Evolutionary conservation across 2,329 filamentous ascomycete species (phyloP), one percentile per base, ranked within the genome.

Genomic region (Beauveria rudraprayagi): DNA sequence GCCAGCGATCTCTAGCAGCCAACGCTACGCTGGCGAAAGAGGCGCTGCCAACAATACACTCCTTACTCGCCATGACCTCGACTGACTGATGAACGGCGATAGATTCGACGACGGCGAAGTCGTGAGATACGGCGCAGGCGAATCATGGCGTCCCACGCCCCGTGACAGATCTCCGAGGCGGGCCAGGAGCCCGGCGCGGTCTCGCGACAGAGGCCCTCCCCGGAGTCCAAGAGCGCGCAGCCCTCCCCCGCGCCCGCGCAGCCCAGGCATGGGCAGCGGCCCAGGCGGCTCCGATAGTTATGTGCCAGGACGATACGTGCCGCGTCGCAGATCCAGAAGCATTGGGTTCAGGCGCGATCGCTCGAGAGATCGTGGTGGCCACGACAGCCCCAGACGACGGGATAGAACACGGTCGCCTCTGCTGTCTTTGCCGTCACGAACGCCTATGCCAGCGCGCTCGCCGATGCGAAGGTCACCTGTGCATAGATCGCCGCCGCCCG

Each of bases 101-200:
- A 84, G 82, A 69, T 85, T 83, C 67, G 82, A 85, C 65, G 83
- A 85, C 65, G 83, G 83, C 50, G 83, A 85, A 72, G 83, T 85
- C 59, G 80, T 83, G 64, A 77, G 83, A 67, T 85, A 85, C 69
- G 83, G 83, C 56, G 83, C 83, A 14, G 83, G 83, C 62, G 83
- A 85, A 71, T 84, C 82, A 43, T 85, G 83, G 76, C 76, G 83
- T 62, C 83, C 83, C 11, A 84, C 81, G 62, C 83, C 83, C 56
- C 72, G 78, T 8, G 66, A 63, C 26, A 66, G 71, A 62, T 71
- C 65, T 62, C 67, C 67, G 17, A 66, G 71, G 51, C 68, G 70
- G 62, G 63, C 66, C 22, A 69, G 71, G 60, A 75, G 72, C 63
- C 72, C 72, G 24, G 63, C 69, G 51, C 70, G 71, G 19, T 56